phyloP scores from a whole-genome alignment of 768 basidiomycete species.

The Strobilomyces confusus region DNA sequence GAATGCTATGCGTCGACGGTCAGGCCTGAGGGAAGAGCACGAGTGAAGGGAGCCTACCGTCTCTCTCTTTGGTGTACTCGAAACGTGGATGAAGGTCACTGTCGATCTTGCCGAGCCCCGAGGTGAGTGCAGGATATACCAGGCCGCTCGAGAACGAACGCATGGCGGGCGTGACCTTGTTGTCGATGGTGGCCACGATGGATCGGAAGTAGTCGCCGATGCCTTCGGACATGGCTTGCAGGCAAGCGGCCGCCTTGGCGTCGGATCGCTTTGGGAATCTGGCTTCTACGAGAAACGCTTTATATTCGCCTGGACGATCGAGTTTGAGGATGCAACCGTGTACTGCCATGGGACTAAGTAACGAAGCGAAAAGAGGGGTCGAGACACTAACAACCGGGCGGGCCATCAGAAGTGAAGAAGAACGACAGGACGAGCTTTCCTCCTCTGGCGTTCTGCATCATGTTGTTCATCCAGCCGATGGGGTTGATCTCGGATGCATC shows the following conservation, averaged over 20 bases:
- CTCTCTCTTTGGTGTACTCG: slow-evolving; percentile 41
- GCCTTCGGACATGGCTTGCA: slow-evolving; percentile 63
- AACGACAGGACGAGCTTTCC: slow-evolving; percentile 41
- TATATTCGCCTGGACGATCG: slow-evolving; percentile 46
- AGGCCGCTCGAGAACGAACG: slow-evolving; percentile 42
- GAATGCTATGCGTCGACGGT: slow-evolving; percentile 39
- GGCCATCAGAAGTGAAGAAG: slow-evolving; percentile 41
- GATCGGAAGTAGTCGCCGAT: slow-evolving; percentile 53
- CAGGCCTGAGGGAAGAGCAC: neutral
- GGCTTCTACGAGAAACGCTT: slow-evolving; percentile 61
- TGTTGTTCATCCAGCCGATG: slow-evolving; percentile 48
- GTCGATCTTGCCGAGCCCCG: slow-evolving; percentile 44
- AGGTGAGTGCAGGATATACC: slow-evolving; percentile 42
- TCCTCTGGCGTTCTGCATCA: slow-evolving; percentile 51
- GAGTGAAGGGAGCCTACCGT: slow-evolving; percentile 39
- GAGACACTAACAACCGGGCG: slow-evolving; percentile 40
- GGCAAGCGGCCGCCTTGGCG: slow-evolving; percentile 65
- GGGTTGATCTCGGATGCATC: slow-evolving; percentile 51
- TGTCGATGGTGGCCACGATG: slow-evolving; percentile 40
- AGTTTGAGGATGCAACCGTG: slow-evolving; percentile 64
- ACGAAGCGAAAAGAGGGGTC: neutral
- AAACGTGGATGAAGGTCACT: slow-evolving; percentile 37
- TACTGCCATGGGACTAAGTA: slow-evolving; percentile 32
- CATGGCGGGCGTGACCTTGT: slow-evolving; percentile 42
- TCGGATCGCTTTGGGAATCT: slow-evolving; percentile 57